A percentile compares a stretch with the other conserved stretches of the same genome.
These are phyloP conservation scores for Oryza meyeriana DNA, from an alignment of 176 grass and related monocot species.

Conservation along the genomic window DNA sequence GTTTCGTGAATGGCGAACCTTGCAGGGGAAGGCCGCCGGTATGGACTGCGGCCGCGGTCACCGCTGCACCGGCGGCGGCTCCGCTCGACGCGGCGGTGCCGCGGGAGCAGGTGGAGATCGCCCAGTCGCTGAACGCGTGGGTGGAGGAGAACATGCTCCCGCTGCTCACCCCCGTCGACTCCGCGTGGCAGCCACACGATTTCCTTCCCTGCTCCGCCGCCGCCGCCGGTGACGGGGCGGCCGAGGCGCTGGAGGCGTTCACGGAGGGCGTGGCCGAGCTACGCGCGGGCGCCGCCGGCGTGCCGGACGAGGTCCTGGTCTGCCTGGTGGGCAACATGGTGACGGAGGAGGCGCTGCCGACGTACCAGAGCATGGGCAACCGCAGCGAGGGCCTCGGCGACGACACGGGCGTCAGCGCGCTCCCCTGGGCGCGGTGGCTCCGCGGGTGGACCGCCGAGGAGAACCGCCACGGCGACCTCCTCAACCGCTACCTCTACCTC, in stretches of 20 bases:
- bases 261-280: slow-evolving; percentile 12
- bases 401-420: not conserved
- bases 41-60: not conserved
- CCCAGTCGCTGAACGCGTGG: slow-evolving; percentile 39
- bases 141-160: slow-evolving; percentile 47
- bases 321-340: slow-evolving; percentile 45
- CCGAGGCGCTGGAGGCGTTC: not conserved
- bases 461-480: slow-evolving; percentile 65
- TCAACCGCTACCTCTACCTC: slow-evolving; percentile 49
- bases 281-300: not conserved
- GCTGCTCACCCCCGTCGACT: slow-evolving; percentile 38
- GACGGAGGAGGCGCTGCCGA: slow-evolving; percentile 35
- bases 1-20: not conserved
- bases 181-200: slow-evolving; percentile 56
- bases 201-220: slow-evolving; percentile 27
- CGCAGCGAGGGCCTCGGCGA: slow-evolving; percentile 10
- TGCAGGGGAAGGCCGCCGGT: not conserved
- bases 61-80: too few relatives aligned
- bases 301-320: slow-evolving; percentile 36
- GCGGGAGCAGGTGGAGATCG: slow-evolving; percentile 35
- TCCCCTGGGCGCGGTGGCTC: slow-evolving; percentile 22
- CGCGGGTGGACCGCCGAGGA: slow-evolving; percentile 70
- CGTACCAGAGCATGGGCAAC: slow-evolving; percentile 48
- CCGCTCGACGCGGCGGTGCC: not conserved
- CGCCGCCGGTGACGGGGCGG: not conserved